phyloP scores from a whole-genome alignment of 2,329 filamentous ascomycete species.

The Venturia carpophila region DNA sequence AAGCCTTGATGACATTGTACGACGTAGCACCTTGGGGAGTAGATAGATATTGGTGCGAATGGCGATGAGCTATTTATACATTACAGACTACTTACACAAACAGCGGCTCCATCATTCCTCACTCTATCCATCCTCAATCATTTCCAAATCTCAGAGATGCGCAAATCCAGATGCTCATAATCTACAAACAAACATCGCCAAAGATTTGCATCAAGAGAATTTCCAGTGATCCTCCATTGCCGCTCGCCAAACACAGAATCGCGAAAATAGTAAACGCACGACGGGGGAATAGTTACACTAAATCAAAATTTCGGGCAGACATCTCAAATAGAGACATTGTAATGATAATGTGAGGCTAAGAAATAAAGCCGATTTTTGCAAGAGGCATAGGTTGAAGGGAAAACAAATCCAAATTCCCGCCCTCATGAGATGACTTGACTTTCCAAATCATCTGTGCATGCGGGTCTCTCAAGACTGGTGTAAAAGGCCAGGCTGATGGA shows the following conservation, averaged over 20 bases:
- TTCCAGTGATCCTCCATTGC: neutral
- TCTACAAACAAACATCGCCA: neutral
- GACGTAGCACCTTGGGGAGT: neutral
- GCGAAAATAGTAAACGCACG: neutral
- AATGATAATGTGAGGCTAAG: neutral
- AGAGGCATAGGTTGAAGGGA: neutral
- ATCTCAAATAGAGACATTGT: neutral
- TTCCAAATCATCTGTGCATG: conserved; percentile 1
- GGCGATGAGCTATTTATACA: conserved; percentile 3
- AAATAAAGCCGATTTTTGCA: neutral
- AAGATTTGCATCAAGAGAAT: neutral
- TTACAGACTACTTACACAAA: conserved; percentile 7
- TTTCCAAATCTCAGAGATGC: neutral
- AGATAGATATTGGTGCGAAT: neutral
- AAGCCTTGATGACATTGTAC: neutral
- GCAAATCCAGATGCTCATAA: neutral
- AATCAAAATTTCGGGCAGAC: neutral
- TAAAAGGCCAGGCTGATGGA: neutral
- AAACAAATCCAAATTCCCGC: neutral
- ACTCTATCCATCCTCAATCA: neutral
- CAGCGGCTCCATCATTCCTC: neutral
- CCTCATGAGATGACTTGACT: neutral
- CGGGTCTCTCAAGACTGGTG: neutral
- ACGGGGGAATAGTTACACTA: conserved; percentile 8
- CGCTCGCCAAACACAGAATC: neutral